Evolutionary conservation across 2,329 filamentous ascomycete genomes (phyloP), one percentile per base, ranked within the genome.

Genomic region (Fusarium hostae): DNA sequence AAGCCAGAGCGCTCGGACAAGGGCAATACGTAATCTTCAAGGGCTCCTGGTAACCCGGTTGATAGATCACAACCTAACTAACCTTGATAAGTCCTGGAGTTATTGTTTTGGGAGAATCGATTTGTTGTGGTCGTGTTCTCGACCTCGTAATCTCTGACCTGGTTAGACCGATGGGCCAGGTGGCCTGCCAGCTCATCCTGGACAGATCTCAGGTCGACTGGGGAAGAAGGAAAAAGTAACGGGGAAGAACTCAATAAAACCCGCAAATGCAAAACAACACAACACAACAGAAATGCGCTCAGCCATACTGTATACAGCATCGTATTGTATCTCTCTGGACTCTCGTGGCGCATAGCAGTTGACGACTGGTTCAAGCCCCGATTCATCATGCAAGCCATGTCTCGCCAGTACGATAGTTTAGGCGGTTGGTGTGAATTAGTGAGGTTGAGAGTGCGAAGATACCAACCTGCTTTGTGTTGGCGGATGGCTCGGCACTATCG

Each of bases 321-420:
- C 18, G 34, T 54, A 48, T 57, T 22, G 47, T 60, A 35, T 63
- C 50, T 35, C 57, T 60, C 57, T 22, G 51, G 50, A 15, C 51
- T 60, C 54, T 48, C 59, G 68, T 74, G 66, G 73, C 71, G 68
- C 68, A 64, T 61, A 65, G 45, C 59, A 45, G 62, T 65, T 51
- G 63, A 54, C 40, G 54, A 71, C 52, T 63, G 64, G 65, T 47
- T 70, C 65, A 59, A 47, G 51, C 66, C 54, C 58, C 61, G 62
- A 76, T 72, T 70, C 52, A 71, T 64, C 48, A 55, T 72, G 61
- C 72, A 75, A 73, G 72, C 70, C 72, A 75, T 76, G 74, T 76
- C 72, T 75, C 68, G 52, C 51, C 51, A 52, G 65, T 57, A 58
- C 28, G 52, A 64, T 63, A 60, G 60, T 61, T 63, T 45, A 59